phyloP scores from a whole-genome alignment of 1,284 basidiomycete genomes.

The Microbotryomycetes sp. region DNA sequence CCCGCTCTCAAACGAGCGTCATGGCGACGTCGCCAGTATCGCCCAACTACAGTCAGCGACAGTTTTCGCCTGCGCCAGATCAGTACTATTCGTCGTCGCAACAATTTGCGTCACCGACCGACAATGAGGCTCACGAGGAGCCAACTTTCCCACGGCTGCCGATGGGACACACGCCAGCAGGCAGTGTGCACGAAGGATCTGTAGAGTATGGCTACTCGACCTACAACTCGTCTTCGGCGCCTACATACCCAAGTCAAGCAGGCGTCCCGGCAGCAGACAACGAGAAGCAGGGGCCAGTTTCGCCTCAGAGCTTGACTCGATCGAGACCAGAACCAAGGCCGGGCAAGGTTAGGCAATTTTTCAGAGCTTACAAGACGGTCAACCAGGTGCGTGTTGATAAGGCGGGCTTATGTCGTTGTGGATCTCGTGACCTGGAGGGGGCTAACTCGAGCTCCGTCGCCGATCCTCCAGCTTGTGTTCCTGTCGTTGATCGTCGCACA shows the following conservation, averaged over 20 bases:
- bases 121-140: too few species aligned
- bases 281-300: not conserved
- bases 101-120: not conserved
- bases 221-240: not conserved
- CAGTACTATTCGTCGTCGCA: not conserved
- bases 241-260: not conserved
- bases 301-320: too few species aligned
- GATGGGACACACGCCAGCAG: not conserved
- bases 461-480: conserved; percentile 18
- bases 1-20: too few species aligned
- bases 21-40: too few species aligned
- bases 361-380: conserved; percentile 16
- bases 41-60: too few species aligned
- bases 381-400: conserved; percentile 30
- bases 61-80: too few species aligned
- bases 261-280: not conserved
- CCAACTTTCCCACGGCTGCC: not conserved
- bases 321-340: not conserved
- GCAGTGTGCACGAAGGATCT: not conserved
- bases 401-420: not conserved
- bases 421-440: not conserved
- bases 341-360: conserved; percentile 2
- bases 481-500: conserved; percentile 21
- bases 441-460: not conserved
- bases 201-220: not conserved